phyloP scores from a whole-genome alignment of 2,329 filamentous ascomycete genomes.

The Penicillium sp. region DNA sequence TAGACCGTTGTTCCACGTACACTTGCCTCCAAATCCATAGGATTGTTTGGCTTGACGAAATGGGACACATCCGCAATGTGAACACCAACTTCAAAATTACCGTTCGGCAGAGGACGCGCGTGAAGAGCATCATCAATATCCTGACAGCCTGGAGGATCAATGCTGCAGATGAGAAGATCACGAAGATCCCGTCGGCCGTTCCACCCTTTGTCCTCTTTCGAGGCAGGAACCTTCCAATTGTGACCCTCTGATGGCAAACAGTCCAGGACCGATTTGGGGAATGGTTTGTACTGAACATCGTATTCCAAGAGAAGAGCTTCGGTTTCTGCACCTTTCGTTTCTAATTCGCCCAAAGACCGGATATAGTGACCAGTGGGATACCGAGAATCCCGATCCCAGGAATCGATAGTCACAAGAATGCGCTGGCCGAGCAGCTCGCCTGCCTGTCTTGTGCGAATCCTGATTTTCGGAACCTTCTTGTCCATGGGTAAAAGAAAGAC shows the following conservation, averaged over 20 bases:
- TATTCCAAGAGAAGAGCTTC: constrained; percentile 91
- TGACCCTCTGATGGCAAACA: constrained; percentile 88
- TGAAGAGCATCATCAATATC: constrained; percentile 98
- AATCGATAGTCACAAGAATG: constrained; percentile 86
- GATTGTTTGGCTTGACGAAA: constrained; percentile 93
- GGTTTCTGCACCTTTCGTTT: constrained; percentile 96
- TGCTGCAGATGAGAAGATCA: constrained; percentile 86
- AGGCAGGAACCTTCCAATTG: constrained; percentile 84
- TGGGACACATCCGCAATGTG: constrained; percentile 99
- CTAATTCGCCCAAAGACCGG: constrained; percentile 82
- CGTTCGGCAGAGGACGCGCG: constrained; percentile 75
- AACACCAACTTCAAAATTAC: constrained; percentile 92
- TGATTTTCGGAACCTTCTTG: constrained; percentile 93
- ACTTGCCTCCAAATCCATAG: constrained; percentile 94
- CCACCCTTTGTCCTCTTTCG: constrained; percentile 78
- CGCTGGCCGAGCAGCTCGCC: constrained; percentile 84
- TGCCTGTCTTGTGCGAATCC: constrained; percentile 84
- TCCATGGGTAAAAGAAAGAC: constrained; percentile 98
- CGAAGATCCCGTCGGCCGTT: constrained; percentile 75
- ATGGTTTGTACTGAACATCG: constrained; percentile 95
- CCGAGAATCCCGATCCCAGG: constrained; percentile 88
- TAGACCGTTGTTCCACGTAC: constrained; percentile 95
- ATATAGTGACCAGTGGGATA: constrained; percentile 93
- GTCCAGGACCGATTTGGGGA: constrained; percentile 90
- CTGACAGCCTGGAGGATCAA: constrained; percentile 91